phyloP scores from a whole-genome alignment of 2,329 filamentous ascomycete species.

The Thielaviopsis populi region DNA sequence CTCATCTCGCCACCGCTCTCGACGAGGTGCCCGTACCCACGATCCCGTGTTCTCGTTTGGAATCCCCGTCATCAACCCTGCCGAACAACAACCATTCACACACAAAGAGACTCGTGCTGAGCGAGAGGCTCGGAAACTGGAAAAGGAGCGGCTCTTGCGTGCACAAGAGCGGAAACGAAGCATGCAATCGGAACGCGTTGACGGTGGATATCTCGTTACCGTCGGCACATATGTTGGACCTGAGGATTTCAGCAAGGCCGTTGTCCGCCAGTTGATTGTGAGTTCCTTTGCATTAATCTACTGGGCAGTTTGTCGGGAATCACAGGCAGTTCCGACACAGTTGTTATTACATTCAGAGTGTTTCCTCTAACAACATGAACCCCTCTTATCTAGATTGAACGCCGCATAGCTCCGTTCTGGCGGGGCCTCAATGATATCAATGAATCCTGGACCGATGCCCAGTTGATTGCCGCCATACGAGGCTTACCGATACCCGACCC shows the following conservation, averaged over 20 bases:
- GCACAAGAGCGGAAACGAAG: slow-evolving; percentile 80
- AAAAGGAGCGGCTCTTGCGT: slow-evolving; percentile 62
- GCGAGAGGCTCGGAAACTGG: slow-evolving; percentile 69
- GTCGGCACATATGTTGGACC: slow-evolving; percentile 82
- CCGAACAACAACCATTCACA: slow-evolving; percentile 33
- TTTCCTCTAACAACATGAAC: not conserved
- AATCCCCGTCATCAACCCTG: not conserved
- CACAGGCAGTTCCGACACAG: too few species aligned
- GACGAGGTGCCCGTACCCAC: slow-evolving; percentile 25
- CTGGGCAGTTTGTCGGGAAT: not conserved
- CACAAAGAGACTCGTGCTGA: slow-evolving; percentile 84
- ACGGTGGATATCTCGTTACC: slow-evolving; percentile 88
- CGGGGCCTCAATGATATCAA: slow-evolving; percentile 80
- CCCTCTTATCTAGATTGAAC: slow-evolving; percentile 54
- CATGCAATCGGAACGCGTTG: slow-evolving; percentile 79
- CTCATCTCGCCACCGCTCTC: slow-evolving; percentile 20
- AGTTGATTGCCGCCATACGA: slow-evolving; percentile 80
- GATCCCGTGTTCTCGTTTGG: slow-evolving; percentile 10
- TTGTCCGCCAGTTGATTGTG: slow-evolving; percentile 85
- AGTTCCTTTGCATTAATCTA: slow-evolving; percentile 18
- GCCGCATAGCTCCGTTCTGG: slow-evolving; percentile 89
- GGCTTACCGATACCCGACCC: slow-evolving; percentile 71
- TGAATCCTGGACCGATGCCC: slow-evolving; percentile 81
- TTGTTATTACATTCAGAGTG: slow-evolving; percentile 16
- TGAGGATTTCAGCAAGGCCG: slow-evolving; percentile 82